Evolutionary conservation across 164 flowering plant genomes (phyloP), one percentile per base, ranked within the genome.

Genomic region (Nelumbo lutea): DNA sequence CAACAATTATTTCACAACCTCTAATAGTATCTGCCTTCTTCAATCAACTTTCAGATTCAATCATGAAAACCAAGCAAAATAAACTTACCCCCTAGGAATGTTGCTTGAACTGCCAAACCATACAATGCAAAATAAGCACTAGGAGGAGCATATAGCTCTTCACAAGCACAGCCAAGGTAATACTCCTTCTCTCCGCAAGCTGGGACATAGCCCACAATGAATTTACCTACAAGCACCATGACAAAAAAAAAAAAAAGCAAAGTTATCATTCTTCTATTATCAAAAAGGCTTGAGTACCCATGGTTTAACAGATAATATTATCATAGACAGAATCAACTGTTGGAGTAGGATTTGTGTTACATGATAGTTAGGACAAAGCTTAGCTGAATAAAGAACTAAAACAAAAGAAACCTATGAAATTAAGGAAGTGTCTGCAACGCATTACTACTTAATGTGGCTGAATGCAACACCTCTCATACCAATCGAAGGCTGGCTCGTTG

Each of bases 101-200:
- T 83, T 74, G 97, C 86, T 77, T 89, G 90, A 80, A 88, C 96
- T 51, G 88, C 70, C 77, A 94, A 81, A 57, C 98, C 98, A 79
- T 88, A 88, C 68, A 91, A 73, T 50, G 83, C 76, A 79, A 89
- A 81, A 78, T 94, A 94, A 41, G 95, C 97, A 80, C 95, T 87
- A 55, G 98, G 98, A 56, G 98, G 98, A 15, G 84, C 85, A 82
- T 90, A 94, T 14, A 94, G 78, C 80, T 91, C 96, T 43, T 86
- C 90, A 75, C 97, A 94, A 53, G 96, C 96, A 83, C 86, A 81
- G 40, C 85, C 98, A 68, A 94, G 84, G 78, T 89, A 94, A 78
- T 91, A 94, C 73, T 94, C 98, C 77, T 94, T 94, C 77, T 87
- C 95, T 66, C 86, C 85, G 72, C 93, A 91, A 45, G 76, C 80